phyloP scores from a whole-genome alignment of 805 yeast species.

The Yamadazyma phyllophila region DNA sequence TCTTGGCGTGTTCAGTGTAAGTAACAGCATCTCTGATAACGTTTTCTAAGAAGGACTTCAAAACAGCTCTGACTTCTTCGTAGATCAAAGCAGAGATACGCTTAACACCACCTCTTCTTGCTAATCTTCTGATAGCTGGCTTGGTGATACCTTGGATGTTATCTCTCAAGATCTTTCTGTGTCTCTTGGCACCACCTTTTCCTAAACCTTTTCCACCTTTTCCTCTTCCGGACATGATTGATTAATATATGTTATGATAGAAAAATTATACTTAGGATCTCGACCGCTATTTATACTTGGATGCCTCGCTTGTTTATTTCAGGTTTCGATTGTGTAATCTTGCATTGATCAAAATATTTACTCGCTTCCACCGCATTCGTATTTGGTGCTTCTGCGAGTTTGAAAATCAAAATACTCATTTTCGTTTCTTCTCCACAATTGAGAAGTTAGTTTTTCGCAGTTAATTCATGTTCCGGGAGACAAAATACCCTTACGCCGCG shows the following conservation, averaged over 20 bases:
- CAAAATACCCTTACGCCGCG: background rate
- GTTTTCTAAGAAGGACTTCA: slow-evolving; percentile 90
- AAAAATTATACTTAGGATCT: background rate
- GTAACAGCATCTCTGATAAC: slow-evolving; percentile 99
- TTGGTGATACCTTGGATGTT: slow-evolving; percentile 99
- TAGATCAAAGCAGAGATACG: slow-evolving; percentile 98
- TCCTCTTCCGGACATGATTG: slow-evolving; percentile 95
- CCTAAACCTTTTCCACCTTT: slow-evolving; percentile 99
- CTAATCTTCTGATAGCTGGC: slow-evolving; percentile 99
- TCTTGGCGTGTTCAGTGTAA: slow-evolving; percentile 99
- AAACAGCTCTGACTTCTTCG: slow-evolving; percentile 97
- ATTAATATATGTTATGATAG: slow-evolving; percentile 7
- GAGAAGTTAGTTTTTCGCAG: background rate
- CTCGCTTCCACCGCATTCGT: background rate
- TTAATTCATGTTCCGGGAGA: background rate
- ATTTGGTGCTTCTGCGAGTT: background rate
- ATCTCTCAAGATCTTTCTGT: slow-evolving; percentile 98
- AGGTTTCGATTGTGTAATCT: background rate
- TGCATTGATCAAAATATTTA: slow-evolving; percentile 2
- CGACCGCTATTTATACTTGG: slow-evolving; percentile 5
- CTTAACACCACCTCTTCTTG: slow-evolving; percentile 99
- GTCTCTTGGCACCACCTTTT: slow-evolving; percentile 99
- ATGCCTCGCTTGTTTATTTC: background rate
- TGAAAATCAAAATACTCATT: background rate
- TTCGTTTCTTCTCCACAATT: background rate